Evolutionary conservation across 768 basidiomycete species (phyloP).

Genomic region (Leccinum sublutescens): DNA sequence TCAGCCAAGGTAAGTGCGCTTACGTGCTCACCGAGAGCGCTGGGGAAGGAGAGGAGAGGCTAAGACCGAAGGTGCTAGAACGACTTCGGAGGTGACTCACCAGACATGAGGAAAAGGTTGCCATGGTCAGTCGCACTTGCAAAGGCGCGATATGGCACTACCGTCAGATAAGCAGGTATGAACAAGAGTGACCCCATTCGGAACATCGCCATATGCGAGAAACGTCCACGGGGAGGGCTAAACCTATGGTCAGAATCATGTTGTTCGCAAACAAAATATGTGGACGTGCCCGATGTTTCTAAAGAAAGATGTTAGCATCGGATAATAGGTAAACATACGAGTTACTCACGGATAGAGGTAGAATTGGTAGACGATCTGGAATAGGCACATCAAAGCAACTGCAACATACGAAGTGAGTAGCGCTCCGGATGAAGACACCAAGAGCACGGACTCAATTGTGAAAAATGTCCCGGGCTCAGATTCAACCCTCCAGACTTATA

Average conservation of each 20-base stretch:
- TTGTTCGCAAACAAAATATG: neutral
- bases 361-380: conserved; percentile 90
- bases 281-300: conserved; percentile 64
- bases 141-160: conserved; percentile 70
- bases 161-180: conserved; percentile 85
- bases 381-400: conserved; percentile 94
- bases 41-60: conserved; percentile 28
- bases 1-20: conserved; percentile 26
- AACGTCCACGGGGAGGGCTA: conserved; percentile 78
- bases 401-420: conserved; percentile 5
- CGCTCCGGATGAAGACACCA: conserved; percentile 1
- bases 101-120: conserved; percentile 77
- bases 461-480: conserved; percentile 88
- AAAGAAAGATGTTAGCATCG: neutral
- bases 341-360: conserved; percentile 79
- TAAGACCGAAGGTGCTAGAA: conserved; percentile 3
- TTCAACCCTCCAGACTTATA: conserved; percentile 88
- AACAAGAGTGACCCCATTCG: conserved; percentile 82
- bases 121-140: conserved; percentile 69
- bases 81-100: conserved; percentile 39
- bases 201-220: conserved; percentile 88
- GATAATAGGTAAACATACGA: neutral
- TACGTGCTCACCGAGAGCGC: conserved; percentile 81
- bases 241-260: conserved; percentile 10
- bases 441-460: conserved; percentile 70